Evolutionary conservation across 192 early-diverging fungal species (phyloP).

Genomic region (Radiomyces spectabilis): DNA sequence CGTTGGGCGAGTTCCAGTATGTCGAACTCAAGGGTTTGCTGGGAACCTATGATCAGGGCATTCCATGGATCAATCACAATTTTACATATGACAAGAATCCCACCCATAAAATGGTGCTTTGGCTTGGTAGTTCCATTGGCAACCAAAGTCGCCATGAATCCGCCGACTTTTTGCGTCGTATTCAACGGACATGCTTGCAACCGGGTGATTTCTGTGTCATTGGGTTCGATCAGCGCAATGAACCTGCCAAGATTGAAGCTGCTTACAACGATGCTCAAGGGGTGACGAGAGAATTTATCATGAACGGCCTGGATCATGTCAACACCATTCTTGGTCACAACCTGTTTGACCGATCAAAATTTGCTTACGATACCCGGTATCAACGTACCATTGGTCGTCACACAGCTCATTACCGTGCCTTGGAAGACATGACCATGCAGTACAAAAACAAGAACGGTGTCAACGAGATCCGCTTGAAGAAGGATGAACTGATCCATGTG

Average conservation of each 20-base stretch:
- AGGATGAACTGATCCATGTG: conserved; percentile 80
- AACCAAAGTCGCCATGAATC: conserved; percentile 65
- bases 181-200: conserved; percentile 50
- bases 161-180: conserved; percentile 51
- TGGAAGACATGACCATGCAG: conserved; percentile 36
- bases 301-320: conserved; percentile 78
- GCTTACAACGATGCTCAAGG: conserved; percentile 85
- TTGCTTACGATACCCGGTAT: conserved; percentile 69
- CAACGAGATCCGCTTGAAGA: conserved; percentile 31
- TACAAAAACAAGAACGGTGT: conserved; percentile 25
- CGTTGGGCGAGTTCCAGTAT: conserved; percentile 57
- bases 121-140: conserved; percentile 90
- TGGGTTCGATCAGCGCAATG: conserved; percentile 83
- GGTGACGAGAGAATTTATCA: conserved; percentile 70
- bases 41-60: conserved; percentile 85
- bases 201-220: conserved; percentile 72
- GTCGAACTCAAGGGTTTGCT: conserved; percentile 72
- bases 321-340: conserved; percentile 56
- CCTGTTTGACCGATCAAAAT: conserved; percentile 56
- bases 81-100: conserved; percentile 5
- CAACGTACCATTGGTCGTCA: conserved; percentile 69
- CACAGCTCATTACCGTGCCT: conserved; percentile 66
- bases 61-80: conserved; percentile 42
- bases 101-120: conserved; percentile 67
- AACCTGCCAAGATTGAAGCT: conserved; percentile 50